phyloP scores from a whole-genome alignment of 257 asterid species.

The Solanum bulbocastanum region DNA sequence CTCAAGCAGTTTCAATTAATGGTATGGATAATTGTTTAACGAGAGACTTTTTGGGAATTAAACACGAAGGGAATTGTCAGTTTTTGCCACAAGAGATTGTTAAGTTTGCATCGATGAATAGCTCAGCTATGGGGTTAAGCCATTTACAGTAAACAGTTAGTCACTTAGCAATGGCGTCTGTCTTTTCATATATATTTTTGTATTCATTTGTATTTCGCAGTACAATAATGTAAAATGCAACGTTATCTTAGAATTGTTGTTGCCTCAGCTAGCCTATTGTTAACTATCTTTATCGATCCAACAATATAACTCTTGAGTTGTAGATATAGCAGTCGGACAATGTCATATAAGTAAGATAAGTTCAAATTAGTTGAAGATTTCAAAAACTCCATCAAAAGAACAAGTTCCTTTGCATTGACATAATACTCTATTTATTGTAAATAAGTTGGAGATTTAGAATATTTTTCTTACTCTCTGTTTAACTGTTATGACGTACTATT shows the following conservation, averaged over 20 bases:
- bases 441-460: background rate
- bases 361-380: too few relatives aligned
- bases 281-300: background rate
- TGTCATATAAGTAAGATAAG: too few relatives aligned
- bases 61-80: slow-evolving; percentile 41
- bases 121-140: slow-evolving; percentile 64
- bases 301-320: background rate
- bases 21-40: slow-evolving; percentile 29
- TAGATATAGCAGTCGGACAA: too few relatives aligned
- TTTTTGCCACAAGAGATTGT: slow-evolving; percentile 62
- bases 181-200: background rate
- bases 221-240: background rate
- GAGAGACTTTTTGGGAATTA: slow-evolving; percentile 84
- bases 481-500: too few relatives aligned
- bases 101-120: slow-evolving; percentile 57
- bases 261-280: background rate
- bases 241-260: background rate
- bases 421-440: too few relatives aligned
- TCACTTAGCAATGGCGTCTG: slow-evolving; percentile 16
- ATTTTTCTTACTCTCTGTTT: fast-evolving
- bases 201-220: background rate
- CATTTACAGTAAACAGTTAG: slow-evolving; percentile 32
- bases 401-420: background rate
- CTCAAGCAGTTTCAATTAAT: background rate
- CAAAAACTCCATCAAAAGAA: too few relatives aligned